Evolutionary conservation across 2,329 filamentous ascomycete species (phyloP).

Genomic region (Basipetospora chlamydospora): DNA sequence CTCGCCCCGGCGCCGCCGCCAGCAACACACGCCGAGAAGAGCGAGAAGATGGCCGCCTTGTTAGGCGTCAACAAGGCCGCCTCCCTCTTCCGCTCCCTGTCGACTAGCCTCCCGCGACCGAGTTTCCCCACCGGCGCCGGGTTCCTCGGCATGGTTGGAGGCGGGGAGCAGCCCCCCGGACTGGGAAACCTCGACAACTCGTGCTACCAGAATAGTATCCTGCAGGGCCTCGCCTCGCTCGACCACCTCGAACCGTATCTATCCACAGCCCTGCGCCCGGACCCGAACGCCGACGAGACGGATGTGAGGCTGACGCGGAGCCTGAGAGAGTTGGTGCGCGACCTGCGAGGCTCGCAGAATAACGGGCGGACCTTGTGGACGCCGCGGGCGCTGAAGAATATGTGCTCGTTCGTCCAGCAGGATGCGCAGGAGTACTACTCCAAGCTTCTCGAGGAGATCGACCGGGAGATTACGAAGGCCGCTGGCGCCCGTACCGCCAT

Average conservation of each 20-base stretch:
- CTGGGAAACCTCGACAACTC: constrained; percentile 89
- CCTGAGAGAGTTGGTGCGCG: constrained; percentile 51
- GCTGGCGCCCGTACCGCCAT: constrained; percentile 16
- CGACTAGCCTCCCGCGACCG: constrained; percentile 39
- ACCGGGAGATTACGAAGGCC: constrained; percentile 52
- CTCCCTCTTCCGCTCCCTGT: constrained; percentile 41
- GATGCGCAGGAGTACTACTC: constrained; percentile 97
- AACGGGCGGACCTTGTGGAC: constrained; percentile 73
- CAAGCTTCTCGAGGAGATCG: constrained; percentile 71
- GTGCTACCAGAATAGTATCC: constrained; percentile 93
- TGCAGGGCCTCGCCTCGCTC: constrained; percentile 71
- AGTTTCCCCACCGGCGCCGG: constrained; percentile 27
- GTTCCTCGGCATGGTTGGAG: constrained; percentile 18
- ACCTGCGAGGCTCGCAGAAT: constrained; percentile 54
- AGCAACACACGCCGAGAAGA: constrained; percentile 43
- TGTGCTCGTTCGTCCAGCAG: constrained; percentile 92
- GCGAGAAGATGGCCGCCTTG: constrained; percentile 47
- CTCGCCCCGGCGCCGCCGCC: constrained; percentile 22
- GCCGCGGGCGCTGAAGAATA: constrained; percentile 66
- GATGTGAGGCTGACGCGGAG: constrained; percentile 25
- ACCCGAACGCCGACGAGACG: constrained; percentile 14
- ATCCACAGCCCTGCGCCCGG: constrained; percentile 21
- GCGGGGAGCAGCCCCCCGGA: constrained; percentile 42
- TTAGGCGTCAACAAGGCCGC: constrained; percentile 40
- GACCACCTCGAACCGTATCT: constrained; percentile 56